Percentiles rank a stretch among this genome's conserved stretches.
These are phyloP conservation scores for Komagataella pseudopastoris DNA, from an alignment of 805 yeast species.

Conservation along the genomic window DNA sequence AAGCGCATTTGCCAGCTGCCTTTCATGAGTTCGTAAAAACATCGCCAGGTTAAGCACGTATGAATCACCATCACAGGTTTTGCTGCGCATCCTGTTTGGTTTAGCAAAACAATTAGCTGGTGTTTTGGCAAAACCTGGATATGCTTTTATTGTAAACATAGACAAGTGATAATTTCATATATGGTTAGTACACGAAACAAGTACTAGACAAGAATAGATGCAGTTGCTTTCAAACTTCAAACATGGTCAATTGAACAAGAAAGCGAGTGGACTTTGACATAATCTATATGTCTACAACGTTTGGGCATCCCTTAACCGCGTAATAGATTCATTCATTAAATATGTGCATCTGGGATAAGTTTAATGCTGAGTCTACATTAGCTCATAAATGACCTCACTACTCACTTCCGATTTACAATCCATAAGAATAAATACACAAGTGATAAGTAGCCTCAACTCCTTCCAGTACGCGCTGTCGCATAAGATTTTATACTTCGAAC, in stretches of 20 bases:
- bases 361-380: neutral
- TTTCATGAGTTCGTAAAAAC: slow-evolving; percentile 41
- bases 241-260: too few species aligned
- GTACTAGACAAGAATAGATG: too few species aligned
- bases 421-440: too few species aligned
- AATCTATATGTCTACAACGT: too few species aligned
- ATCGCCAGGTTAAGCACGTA: slow-evolving; percentile 40
- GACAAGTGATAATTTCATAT: neutral
- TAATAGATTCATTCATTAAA: too few species aligned
- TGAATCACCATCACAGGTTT: slow-evolving; percentile 40
- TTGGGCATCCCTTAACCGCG: too few species aligned
- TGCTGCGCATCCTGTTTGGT: slow-evolving; percentile 9
- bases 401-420: neutral
- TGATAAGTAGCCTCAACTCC: neutral
- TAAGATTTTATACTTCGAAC: neutral
- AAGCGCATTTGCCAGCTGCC: slow-evolving; percentile 45
- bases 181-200: neutral
- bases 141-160: neutral
- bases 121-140: neutral
- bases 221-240: too few species aligned
- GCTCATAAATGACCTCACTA: neutral
- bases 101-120: neutral
- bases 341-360: too few species aligned
- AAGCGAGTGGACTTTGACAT: too few species aligned
- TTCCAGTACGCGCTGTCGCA: neutral